Evolutionary conservation across 2,329 filamentous ascomycete species (phyloP), one percentile per base, ranked within the genome.

Genomic region (Calonectria crousiana): DNA sequence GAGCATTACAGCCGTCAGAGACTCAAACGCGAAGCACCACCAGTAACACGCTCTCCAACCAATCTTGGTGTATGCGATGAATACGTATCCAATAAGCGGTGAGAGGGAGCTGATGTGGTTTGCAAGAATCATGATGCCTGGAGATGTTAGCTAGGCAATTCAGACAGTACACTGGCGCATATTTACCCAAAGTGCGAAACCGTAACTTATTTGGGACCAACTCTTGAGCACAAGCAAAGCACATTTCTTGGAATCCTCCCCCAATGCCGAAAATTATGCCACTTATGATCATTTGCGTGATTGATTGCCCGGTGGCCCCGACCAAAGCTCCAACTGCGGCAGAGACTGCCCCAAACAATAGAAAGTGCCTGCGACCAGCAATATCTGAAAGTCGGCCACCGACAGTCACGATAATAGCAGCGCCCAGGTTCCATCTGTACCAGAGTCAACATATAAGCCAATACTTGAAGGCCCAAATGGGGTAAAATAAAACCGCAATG

Each of bases 241-340:
- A 80, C 84, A 85, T 85, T 72, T 86, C 84, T 38, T 84, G 81
- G 71, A 86, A 84, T 1, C 84, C 84, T 14, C 82, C 83, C 2
- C 84, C 84, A 16, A 82, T 78, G 14, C 85, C 84, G 69, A 86
- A 86, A 32, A 86, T 77, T 32, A 82, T 81, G 26, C 84, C 84
- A 38, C 82, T 82, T 6, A 81, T 81, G 62, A 86, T 86, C 83
- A 86, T 85, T 56, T 84, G 82, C 14, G 81, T 80, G 69, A 86
- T 86, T 47, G 71, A 80, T 64, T 84, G 79, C 13, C 82, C 84
- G 0, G 83, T 86, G 0, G 84, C 84, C 10, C 84, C 83, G 6
- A 86, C 79, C 32, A 86, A 81, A 38, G 81, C 82, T 8, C 84
- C 84, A n/a, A 86, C 77, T 10, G 84, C 79, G 8, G 81, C 79